These are phyloP conservation scores for Lentinula lateritia DNA, from an alignment of 768 basidiomycete genomes.

Conservation along the genomic window DNA sequence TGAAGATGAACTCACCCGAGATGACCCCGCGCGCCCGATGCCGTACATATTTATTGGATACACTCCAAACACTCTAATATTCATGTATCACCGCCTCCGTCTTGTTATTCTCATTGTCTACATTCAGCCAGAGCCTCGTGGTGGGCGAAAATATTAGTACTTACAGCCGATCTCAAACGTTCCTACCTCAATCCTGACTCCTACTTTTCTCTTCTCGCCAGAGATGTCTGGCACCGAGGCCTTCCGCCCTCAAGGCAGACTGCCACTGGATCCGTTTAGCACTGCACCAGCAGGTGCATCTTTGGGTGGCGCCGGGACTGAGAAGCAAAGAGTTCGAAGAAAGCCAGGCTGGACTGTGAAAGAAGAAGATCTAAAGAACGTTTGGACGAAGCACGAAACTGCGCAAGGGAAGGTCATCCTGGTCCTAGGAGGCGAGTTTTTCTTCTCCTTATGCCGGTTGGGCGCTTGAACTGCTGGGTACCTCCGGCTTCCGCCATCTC, in stretches of 20 bases:
- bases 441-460: background rate
- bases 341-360: background rate
- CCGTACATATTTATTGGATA: background rate
- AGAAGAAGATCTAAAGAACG: background rate
- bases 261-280: constrained; percentile 1
- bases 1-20: background rate
- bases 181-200: background rate
- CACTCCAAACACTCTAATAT: background rate
- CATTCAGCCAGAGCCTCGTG: background rate
- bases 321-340: background rate
- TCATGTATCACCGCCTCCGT: background rate
- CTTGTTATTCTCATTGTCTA: background rate
- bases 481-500: background rate
- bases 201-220: background rate
- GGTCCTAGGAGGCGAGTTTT: background rate
- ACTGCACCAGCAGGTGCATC: background rate
- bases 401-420: background rate
- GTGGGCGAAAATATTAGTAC: background rate
- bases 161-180: background rate
- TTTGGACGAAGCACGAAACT: background rate
- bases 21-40: background rate
- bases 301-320: background rate
- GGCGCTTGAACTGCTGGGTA: background rate
- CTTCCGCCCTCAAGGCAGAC: constrained; percentile 2
- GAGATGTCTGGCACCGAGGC: background rate